phyloP scores from a whole-genome alignment of 345 rosid species.

The Sonneratia alba region DNA sequence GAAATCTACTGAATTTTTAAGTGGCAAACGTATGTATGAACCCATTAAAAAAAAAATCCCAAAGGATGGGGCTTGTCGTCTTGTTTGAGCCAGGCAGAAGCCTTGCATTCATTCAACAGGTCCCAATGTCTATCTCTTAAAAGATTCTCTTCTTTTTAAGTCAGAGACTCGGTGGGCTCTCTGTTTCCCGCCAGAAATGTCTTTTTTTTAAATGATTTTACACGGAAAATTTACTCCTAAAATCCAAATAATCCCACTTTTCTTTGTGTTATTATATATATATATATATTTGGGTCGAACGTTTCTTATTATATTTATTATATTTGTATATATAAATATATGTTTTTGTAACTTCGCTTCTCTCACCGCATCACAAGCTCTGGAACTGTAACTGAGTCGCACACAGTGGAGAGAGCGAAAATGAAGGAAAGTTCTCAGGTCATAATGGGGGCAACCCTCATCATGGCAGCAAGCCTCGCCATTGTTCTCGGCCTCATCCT shows the following conservation, averaged over 20 bases:
- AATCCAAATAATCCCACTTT: too few species aligned
- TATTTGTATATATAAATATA: neutral
- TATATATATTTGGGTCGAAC: too few species aligned
- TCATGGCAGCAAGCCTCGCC: conserved; percentile 70
- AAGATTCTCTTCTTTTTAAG: neutral
- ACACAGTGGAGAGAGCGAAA: conserved; percentile 7
- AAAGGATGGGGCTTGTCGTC: neutral
- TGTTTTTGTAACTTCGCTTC: neutral
- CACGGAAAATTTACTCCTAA: too few species aligned
- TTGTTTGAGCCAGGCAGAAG: neutral
- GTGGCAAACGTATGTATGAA: too few species aligned
- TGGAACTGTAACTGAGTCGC: neutral
- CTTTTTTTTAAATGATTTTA: neutral
- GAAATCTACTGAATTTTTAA: neutral
- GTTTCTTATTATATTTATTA: neutral
- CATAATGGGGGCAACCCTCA: conserved; percentile 74
- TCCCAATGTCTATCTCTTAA: neutral
- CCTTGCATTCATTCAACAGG: neutral
- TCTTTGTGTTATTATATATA: too few species aligned
- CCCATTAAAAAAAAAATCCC: too few species aligned
- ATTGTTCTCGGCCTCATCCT: conserved; percentile 61
- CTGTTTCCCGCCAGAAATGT: neutral
- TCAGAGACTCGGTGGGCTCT: too few species aligned
- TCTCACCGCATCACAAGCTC: neutral
- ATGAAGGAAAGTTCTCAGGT: conserved; percentile 80